A percentile compares a stretch with the other conserved stretches of the same genome.
Conservation (phyloP, 495 filamentous ascomycete genomes). For the Penicillium dipodomyicola region DNA sequence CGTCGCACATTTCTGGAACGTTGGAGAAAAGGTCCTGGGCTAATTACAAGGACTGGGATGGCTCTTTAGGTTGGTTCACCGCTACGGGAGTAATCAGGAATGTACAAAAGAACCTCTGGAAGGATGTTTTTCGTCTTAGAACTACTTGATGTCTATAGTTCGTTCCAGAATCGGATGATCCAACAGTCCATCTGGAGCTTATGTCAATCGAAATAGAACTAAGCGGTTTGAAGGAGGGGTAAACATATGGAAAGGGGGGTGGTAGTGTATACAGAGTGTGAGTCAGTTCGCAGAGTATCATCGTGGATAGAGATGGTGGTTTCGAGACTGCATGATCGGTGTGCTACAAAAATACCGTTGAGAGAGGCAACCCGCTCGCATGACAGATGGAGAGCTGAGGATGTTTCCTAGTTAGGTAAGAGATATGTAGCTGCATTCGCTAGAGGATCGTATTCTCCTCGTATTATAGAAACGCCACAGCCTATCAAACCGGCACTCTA, state of each 20-base stretch:
- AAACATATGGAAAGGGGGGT: slow-evolving; percentile 4
- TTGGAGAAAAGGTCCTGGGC: not conserved
- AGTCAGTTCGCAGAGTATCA: slow-evolving; percentile 14
- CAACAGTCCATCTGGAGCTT: not conserved
- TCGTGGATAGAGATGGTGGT: not conserved
- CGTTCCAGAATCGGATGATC: not conserved
- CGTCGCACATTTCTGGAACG: slow-evolving; percentile 4
- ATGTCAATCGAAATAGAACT: slow-evolving; percentile 8
- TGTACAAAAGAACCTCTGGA: not conserved
- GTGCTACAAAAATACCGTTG: slow-evolving; percentile 6
- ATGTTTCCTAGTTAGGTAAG: not conserved
- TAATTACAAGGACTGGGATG: not conserved
- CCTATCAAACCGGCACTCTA: slow-evolving; percentile 23
- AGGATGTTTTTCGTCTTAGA: not conserved
- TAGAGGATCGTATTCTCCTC: not conserved
- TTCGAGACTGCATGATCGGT: slow-evolving; percentile 3
- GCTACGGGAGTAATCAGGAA: slow-evolving; percentile 1
- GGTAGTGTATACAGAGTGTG: not conserved
- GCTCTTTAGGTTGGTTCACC: slow-evolving; percentile 4
- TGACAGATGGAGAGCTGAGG: not conserved
- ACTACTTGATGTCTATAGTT: slow-evolving; percentile 4
- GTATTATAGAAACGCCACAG: slow-evolving; percentile 17
- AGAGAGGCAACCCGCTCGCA: slow-evolving; percentile 7
- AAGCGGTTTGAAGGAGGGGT: not conserved
- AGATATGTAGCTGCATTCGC: not conserved